These are phyloP conservation scores for Magnusiomyces tetraspermus DNA, from an alignment of 1,139 yeast species.

Conservation along the genomic window DNA sequence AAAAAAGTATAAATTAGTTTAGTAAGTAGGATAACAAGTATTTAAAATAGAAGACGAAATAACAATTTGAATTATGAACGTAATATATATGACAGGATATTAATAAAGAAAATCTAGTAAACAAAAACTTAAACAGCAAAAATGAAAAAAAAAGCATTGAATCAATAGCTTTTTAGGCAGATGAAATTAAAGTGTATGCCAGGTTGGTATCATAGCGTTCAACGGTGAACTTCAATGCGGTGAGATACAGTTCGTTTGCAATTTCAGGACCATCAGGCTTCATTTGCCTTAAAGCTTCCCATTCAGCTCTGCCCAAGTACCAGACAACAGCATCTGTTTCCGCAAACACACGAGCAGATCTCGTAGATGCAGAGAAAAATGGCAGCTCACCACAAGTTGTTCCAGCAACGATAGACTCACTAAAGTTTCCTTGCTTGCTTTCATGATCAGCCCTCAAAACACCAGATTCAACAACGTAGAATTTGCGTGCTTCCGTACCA, in stretches of 20 bases:
- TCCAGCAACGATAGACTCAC: slow-evolving; percentile 76
- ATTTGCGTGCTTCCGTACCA: slow-evolving; percentile 30
- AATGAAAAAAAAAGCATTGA: too few relatives aligned
- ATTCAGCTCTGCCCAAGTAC: slow-evolving; percentile 47
- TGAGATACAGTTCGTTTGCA: slow-evolving; percentile 58
- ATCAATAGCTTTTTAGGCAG: too few relatives aligned
- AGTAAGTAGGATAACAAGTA: too few relatives aligned
- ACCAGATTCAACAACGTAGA: slow-evolving; percentile 71
- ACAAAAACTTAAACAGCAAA: too few relatives aligned
- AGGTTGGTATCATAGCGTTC: slow-evolving; percentile 52
- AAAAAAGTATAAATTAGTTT: too few relatives aligned
- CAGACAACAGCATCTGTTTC: slow-evolving; percentile 60
- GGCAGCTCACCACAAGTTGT: slow-evolving; percentile 78
- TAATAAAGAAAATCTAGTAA: too few relatives aligned
- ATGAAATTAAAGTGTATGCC: slow-evolving; percentile 27
- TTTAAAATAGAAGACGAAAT: too few relatives aligned
- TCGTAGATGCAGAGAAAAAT: slow-evolving; percentile 39
- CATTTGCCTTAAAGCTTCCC: slow-evolving; percentile 37
- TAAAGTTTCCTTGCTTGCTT: slow-evolving; percentile 48
- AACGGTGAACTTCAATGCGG: slow-evolving; percentile 56
- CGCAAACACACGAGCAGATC: slow-evolving; percentile 34
- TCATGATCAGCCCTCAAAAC: slow-evolving; percentile 53
- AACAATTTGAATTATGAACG: too few relatives aligned
- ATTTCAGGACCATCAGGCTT: slow-evolving; percentile 41
- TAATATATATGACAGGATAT: too few relatives aligned